A percentile compares a stretch with the other conserved stretches of the same genome.
Evolutionary conservation across 2,329 filamentous ascomycete species (phyloP).

Genomic region (Magnaporthiopsis incrustans): DNA sequence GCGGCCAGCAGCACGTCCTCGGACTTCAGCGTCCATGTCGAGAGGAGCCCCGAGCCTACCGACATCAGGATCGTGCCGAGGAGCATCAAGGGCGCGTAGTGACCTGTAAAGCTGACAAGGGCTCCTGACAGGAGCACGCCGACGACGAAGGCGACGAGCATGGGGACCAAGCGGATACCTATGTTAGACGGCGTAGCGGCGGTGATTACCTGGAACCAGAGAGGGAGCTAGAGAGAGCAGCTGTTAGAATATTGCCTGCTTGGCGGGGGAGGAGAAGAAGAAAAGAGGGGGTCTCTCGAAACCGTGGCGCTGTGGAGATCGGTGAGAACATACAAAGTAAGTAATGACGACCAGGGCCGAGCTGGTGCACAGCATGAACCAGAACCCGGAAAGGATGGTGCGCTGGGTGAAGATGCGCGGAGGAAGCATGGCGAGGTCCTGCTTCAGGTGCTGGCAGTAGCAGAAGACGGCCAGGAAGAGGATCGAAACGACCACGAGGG

Average conservation of each 20-base stretch:
- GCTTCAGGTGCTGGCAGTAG: slow-evolving; percentile 5
- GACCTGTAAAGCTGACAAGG: slow-evolving; percentile 29
- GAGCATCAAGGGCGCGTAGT: slow-evolving; percentile 37
- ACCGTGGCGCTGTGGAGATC: neutral
- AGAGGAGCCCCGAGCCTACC: slow-evolving; percentile 33
- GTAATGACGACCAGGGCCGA: slow-evolving; percentile 18
- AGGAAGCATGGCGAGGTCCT: slow-evolving; percentile 27
- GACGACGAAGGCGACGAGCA: slow-evolving; percentile 32
- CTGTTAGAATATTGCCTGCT: slow-evolving; percentile 5
- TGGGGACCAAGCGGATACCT: slow-evolving; percentile 34
- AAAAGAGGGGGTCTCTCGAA: neutral
- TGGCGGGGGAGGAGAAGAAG: neutral
- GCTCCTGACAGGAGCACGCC: slow-evolving; percentile 31
- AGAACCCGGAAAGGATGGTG: slow-evolving; percentile 28
- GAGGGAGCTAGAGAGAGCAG: slow-evolving; percentile 28
- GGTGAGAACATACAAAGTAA: slow-evolving; percentile 14
- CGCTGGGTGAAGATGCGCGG: slow-evolving; percentile 32
- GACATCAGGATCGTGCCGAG: slow-evolving; percentile 27
- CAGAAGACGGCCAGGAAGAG: slow-evolving; percentile 5
- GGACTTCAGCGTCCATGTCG: slow-evolving; percentile 10
- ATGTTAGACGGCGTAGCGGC: slow-evolving; percentile 30
- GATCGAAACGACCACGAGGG: slow-evolving; percentile 26
- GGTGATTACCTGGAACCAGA: slow-evolving; percentile 43
- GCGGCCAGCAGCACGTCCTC: slow-evolving; percentile 25
- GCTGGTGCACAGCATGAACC: slow-evolving; percentile 20